phyloP scores from a whole-genome alignment of 495 filamentous ascomycete genomes.

The Talaromyces proteolyticus region DNA sequence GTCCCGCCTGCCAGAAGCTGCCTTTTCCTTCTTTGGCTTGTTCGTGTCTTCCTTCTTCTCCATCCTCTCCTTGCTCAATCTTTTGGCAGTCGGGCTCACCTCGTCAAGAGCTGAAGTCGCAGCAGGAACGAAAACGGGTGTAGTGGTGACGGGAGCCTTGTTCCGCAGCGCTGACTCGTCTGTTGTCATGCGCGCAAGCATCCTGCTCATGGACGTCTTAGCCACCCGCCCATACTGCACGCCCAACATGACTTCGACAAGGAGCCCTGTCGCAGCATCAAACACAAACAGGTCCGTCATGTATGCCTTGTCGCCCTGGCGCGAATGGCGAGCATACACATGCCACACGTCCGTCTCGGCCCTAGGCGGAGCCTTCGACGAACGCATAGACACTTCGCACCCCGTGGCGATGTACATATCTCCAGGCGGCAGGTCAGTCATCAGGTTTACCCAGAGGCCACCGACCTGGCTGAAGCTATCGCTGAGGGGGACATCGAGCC shows the following conservation, averaged over 20 bases:
- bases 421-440: constrained; percentile 29
- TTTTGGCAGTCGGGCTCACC: not conserved
- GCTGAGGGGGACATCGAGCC: constrained; percentile 28
- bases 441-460: constrained; percentile 46
- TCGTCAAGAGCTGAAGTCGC: constrained; percentile 2
- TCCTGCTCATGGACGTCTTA: constrained; percentile 35
- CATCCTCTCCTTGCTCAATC: no score
- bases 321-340: constrained; percentile 11
- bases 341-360: constrained; percentile 23
- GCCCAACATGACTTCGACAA: constrained; percentile 34
- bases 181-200: constrained; percentile 13
- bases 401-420: constrained; percentile 45
- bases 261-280: constrained; percentile 7
- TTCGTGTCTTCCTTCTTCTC: no score
- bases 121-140: not conserved
- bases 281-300: constrained; percentile 18
- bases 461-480: constrained; percentile 45
- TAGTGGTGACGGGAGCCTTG: no score
- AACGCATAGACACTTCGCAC: constrained; percentile 40
- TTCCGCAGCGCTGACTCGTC: constrained; percentile 2
- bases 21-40: constrained; percentile 9
- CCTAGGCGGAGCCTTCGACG: constrained; percentile 23
- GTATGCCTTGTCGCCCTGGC: constrained; percentile 4
- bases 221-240: constrained; percentile 31
- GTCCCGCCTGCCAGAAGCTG: not conserved